These are phyloP conservation scores for Scheffersomyces stambukii DNA, from an alignment of 1,139 yeast species.

Conservation along the genomic window DNA sequence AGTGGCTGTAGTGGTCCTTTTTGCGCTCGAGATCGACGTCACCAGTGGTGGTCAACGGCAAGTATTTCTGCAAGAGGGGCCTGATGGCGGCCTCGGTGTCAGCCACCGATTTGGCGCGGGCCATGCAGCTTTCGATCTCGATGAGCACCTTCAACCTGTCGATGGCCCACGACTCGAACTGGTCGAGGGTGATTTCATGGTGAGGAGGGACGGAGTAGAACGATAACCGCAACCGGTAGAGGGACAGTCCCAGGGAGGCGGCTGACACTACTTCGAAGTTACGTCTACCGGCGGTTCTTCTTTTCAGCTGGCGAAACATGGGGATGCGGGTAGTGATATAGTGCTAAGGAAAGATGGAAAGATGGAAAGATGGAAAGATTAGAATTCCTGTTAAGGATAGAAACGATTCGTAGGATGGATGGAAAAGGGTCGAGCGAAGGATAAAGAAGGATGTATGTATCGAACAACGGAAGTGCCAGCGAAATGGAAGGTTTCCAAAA, in stretches of 20 bases:
- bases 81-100: conserved; percentile 65
- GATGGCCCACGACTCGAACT: conserved; percentile 94
- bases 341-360: neutral
- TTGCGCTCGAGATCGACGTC: conserved; percentile 51
- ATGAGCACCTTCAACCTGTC: conserved; percentile 80
- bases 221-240: conserved; percentile 40
- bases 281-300: conserved; percentile 71
- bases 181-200: conserved; percentile 83
- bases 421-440: no score
- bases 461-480: no score
- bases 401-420: no score
- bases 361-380: neutral
- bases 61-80: conserved; percentile 57
- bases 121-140: conserved; percentile 74
- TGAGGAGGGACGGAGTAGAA: conserved; percentile 74
- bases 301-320: conserved; percentile 74
- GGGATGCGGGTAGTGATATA: neutral
- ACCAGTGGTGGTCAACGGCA: conserved; percentile 53
- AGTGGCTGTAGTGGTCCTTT: conserved; percentile 92
- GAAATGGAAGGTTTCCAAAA: no score
- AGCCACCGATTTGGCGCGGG: conserved; percentile 58
- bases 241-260: conserved; percentile 6
- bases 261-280: conserved; percentile 48
- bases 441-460: no score
- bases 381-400: no score